Conservation (phyloP, 2,329 filamentous ascomycete genomes). For the Fusarium haematococcum region DNA sequence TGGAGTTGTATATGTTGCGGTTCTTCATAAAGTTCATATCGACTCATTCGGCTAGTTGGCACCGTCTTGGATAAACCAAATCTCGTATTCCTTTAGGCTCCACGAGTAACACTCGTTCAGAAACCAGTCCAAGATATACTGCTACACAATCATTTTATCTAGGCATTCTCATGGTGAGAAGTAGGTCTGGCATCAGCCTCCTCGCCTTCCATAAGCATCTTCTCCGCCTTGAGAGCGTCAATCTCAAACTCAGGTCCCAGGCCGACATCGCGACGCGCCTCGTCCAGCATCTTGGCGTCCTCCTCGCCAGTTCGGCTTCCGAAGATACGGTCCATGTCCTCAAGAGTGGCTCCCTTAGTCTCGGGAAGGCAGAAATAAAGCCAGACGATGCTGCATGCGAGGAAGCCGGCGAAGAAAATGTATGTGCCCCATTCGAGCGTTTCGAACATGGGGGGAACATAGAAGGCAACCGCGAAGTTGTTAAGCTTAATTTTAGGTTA, state of each 20-base stretch:
- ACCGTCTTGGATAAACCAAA: not conserved
- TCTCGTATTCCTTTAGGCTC: not conserved
- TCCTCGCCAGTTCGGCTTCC: slow-evolving; percentile 50
- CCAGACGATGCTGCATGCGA: slow-evolving; percentile 60
- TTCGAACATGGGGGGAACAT: slow-evolving; percentile 55
- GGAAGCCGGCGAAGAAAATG: slow-evolving; percentile 67
- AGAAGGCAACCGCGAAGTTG: slow-evolving; percentile 61
- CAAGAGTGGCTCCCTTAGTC: slow-evolving; percentile 66
- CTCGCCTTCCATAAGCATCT: slow-evolving; percentile 33
- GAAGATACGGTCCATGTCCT: slow-evolving; percentile 67
- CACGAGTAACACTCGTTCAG: not conserved
- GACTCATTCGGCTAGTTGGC: not conserved
- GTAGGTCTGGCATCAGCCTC: slow-evolving; percentile 22
- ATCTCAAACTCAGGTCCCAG: slow-evolving; percentile 29
- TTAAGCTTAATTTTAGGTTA: slow-evolving; percentile 41
- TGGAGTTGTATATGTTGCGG: not conserved
- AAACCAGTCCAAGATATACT: not conserved
- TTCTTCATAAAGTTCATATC: not conserved
- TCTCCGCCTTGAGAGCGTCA: slow-evolving; percentile 32
- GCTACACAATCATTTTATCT: not conserved
- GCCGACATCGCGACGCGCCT: slow-evolving; percentile 40
- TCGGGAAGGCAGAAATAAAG: slow-evolving; percentile 65
- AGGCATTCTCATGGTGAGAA: slow-evolving; percentile 35
- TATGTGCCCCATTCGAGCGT: slow-evolving; percentile 63
- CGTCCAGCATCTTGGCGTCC: slow-evolving; percentile 33